These are phyloP conservation scores for Hypoxylon sp. DNA, from an alignment of 2,329 filamentous ascomycete genomes.

Conservation along the genomic window DNA sequence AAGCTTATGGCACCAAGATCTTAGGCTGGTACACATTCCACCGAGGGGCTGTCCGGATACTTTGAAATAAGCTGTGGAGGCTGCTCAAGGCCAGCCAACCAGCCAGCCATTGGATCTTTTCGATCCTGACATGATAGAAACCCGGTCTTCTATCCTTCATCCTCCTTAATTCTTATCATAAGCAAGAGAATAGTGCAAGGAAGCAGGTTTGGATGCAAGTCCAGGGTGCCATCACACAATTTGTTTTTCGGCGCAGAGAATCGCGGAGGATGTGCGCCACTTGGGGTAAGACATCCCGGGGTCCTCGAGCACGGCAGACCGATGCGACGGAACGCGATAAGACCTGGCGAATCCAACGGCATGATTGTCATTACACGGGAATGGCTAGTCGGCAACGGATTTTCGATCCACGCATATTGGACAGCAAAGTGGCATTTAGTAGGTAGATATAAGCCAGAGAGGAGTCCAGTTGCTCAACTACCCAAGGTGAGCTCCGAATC, in stretches of 20 bases:
- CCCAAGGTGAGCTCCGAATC: not conserved
- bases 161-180: slow-evolving; percentile 5
- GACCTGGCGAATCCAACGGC: slow-evolving; percentile 27
- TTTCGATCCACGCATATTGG: no score
- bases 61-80: not conserved
- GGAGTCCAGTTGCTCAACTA: not conserved
- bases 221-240: slow-evolving; percentile 29
- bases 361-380: slow-evolving; percentile 19
- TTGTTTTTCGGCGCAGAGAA: slow-evolving; percentile 7
- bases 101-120: not conserved
- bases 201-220: not conserved
- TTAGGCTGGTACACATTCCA: slow-evolving; percentile 1
- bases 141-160: not conserved
- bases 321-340: slow-evolving; percentile 28
- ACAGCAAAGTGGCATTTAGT: no score
- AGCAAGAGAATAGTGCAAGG: not conserved
- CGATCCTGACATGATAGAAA: not conserved
- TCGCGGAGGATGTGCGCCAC: slow-evolving; percentile 15
- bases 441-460: not conserved
- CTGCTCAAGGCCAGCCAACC: not conserved
- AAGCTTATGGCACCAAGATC: slow-evolving; percentile 3
- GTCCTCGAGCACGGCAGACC: slow-evolving; percentile 4
- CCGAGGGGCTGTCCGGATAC: not conserved
- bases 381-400: slow-evolving; percentile 16
- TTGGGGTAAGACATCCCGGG: slow-evolving; percentile 27